Conservation (phyloP, 1,284 basidiomycete species). For the Phlebopus sp. region DNA sequence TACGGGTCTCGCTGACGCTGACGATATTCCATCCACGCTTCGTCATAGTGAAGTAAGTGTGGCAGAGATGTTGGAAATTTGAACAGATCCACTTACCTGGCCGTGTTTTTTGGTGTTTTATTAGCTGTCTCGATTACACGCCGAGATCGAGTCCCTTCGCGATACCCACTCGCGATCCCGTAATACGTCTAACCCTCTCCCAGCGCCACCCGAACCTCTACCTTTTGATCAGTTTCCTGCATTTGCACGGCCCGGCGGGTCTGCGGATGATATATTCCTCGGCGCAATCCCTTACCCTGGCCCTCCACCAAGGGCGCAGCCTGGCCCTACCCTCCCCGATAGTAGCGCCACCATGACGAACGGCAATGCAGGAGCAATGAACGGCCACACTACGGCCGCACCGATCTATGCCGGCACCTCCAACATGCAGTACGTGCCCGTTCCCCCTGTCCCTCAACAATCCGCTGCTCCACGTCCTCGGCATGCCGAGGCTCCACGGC, state of each 20-base stretch:
- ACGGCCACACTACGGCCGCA: conserved; percentile 12
- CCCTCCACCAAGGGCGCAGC: conserved; percentile 21
- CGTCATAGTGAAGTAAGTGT: conserved; percentile 32
- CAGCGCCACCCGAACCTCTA: conserved; percentile 47
- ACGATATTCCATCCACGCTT: not conserved
- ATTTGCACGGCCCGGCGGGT: conserved; percentile 33
- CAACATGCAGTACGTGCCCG: conserved; percentile 12
- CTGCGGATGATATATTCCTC: conserved; percentile 19
- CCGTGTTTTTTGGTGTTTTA: conserved; percentile 12
- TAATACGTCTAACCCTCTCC: conserved; percentile 42
- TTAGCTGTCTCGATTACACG: conserved; percentile 30
- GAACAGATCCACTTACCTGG: conserved; percentile 18
- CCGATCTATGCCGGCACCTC: conserved; percentile 11
- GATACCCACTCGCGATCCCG: conserved; percentile 14
- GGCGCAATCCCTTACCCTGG: conserved; percentile 27
- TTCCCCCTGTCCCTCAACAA: conserved; percentile 15
- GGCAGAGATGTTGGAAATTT: conserved; percentile 1
- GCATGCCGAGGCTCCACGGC: conserved; percentile 20
- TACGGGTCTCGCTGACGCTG: conserved; percentile 13
- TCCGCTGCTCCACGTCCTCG: conserved; percentile 19
- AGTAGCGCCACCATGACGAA: too few species aligned
- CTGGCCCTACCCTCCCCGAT: not conserved
- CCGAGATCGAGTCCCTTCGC: conserved; percentile 30
- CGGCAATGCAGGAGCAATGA: not conserved
- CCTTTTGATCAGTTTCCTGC: conserved; percentile 39